Conservation (phyloP, 352 stramenopile species). For the Pythium plurisporium region DNA sequence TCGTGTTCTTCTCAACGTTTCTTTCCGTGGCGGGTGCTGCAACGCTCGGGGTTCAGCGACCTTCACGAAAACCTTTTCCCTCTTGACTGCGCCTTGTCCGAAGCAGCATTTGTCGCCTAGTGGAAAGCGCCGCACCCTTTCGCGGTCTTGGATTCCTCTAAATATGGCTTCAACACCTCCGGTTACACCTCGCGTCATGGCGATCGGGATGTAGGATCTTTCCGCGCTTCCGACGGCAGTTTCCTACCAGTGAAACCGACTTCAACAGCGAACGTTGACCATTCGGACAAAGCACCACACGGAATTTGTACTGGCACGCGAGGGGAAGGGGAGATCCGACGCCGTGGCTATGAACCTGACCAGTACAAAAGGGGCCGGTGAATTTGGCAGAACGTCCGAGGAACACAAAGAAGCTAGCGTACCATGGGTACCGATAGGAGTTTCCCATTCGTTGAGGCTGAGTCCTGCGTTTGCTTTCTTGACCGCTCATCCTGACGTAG, state of each 20-base stretch:
- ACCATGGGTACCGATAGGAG: not conserved
- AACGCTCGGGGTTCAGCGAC: constrained; percentile 1
- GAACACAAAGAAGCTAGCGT: constrained; percentile 15
- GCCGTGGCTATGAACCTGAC: not conserved
- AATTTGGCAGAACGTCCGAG: constrained; percentile 1
- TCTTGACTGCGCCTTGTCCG: not conserved
- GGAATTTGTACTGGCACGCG: too few species aligned
- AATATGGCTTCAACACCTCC: constrained; percentile 15
- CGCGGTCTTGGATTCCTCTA: not conserved
- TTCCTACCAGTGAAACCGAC: constrained; percentile 21
- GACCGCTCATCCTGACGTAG: constrained; percentile 1
- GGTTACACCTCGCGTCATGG: constrained; percentile 7
- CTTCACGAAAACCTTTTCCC: not conserved
- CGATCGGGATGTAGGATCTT: constrained; percentile 5
- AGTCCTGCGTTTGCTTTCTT: not conserved
- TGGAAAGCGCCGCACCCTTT: constrained; percentile 17
- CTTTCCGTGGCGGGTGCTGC: constrained; percentile 18
- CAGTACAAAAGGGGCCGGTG: constrained; percentile 10
- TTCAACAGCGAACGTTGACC: constrained; percentile 10
- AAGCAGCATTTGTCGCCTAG: not conserved
- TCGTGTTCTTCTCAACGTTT: constrained; percentile 21
- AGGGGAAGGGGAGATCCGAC: constrained; percentile 9
- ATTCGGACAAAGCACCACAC: constrained; percentile 9
- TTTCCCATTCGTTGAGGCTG: not conserved
- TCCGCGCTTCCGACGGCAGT: constrained; percentile 13